These are phyloP conservation scores for Leccinum pallidistipes DNA, from an alignment of 1,284 basidiomycete species.

Conservation along the genomic window DNA sequence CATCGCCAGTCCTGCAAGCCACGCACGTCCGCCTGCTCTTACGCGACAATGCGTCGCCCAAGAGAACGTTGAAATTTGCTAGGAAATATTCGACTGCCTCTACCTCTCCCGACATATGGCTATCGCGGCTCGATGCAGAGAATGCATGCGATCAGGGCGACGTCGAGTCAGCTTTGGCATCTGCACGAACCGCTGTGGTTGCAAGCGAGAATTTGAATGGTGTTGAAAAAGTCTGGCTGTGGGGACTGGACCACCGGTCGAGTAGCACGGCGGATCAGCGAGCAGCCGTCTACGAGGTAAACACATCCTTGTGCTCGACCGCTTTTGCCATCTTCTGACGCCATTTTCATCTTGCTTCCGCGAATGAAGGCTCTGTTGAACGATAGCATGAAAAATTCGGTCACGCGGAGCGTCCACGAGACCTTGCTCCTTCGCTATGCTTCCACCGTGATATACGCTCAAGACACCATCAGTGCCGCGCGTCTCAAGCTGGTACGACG, in stretches of 20 bases:
- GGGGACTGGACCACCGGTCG: slow-evolving; percentile 42
- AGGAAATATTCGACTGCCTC: slow-evolving; percentile 43
- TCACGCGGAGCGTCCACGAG: slow-evolving; percentile 46
- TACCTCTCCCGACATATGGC: slow-evolving; percentile 47
- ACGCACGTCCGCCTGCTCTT: slow-evolving; percentile 49
- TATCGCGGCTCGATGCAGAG: slow-evolving; percentile 52
- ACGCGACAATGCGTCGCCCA: slow-evolving; percentile 31
- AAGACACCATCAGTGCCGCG: slow-evolving; percentile 14
- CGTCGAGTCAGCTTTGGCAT: slow-evolving; percentile 39
- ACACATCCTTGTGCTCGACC: slow-evolving; percentile 8
- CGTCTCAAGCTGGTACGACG: slow-evolving; percentile 41
- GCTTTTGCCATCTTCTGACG: slow-evolving; percentile 9
- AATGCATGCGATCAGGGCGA: slow-evolving; percentile 32
- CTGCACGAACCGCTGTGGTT: slow-evolving; percentile 41
- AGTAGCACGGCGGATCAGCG: slow-evolving; percentile 22
- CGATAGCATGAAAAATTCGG: slow-evolving; percentile 48
- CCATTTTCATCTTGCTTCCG: neutral
- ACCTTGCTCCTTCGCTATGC: slow-evolving; percentile 48
- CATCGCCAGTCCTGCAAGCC: slow-evolving; percentile 43
- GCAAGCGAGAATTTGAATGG: slow-evolving; percentile 27
- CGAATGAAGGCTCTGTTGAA: slow-evolving; percentile 43
- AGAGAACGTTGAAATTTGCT: slow-evolving; percentile 42
- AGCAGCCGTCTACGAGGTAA: slow-evolving; percentile 42
- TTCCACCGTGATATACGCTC: slow-evolving; percentile 33
- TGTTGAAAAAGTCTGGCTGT: slow-evolving; percentile 48